A percentile compares a stretch with the other conserved stretches of the same genome.
Conservation (phyloP, 768 basidiomycete species). For the Auriscalpium orientale region DNA sequence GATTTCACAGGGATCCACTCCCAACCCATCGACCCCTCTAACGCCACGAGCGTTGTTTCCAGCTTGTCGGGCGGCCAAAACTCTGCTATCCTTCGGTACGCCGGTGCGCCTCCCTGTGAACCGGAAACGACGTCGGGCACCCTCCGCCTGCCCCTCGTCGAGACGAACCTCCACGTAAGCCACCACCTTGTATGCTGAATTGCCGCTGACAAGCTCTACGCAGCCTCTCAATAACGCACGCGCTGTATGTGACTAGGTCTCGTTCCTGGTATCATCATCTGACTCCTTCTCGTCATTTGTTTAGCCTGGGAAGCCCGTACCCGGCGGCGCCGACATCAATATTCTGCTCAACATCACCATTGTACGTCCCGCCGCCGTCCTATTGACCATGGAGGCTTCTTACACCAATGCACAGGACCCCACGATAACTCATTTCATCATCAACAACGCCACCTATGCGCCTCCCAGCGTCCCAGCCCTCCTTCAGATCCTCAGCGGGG, state of each 20-base stretch:
- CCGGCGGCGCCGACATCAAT: constrained; percentile 18
- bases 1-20: constrained; percentile 16
- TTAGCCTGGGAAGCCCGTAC: constrained; percentile 16
- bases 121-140: constrained; percentile 16
- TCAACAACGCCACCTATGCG: constrained; percentile 30
- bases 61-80: constrained; percentile 24
- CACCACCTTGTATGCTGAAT: neutral
- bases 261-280: too few species aligned
- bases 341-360: constrained; percentile 11
- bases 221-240: constrained; percentile 10
- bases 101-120: constrained; percentile 23
- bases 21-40: neutral
- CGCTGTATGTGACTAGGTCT: constrained; percentile 3
- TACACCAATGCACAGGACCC: neutral
- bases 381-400: neutral
- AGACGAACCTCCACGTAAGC: constrained; percentile 17
- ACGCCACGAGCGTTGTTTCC: constrained; percentile 9
- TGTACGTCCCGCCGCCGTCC: constrained; percentile 6
- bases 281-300: neutral
- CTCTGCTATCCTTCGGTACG: constrained; percentile 33
- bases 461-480: constrained; percentile 44
- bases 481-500: constrained; percentile 52
- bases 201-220: neutral
- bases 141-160: constrained; percentile 8
- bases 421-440: constrained; percentile 16